phyloP scores from a whole-genome alignment of 768 basidiomycete genomes.

The Agaricus sinodeliciosus region DNA sequence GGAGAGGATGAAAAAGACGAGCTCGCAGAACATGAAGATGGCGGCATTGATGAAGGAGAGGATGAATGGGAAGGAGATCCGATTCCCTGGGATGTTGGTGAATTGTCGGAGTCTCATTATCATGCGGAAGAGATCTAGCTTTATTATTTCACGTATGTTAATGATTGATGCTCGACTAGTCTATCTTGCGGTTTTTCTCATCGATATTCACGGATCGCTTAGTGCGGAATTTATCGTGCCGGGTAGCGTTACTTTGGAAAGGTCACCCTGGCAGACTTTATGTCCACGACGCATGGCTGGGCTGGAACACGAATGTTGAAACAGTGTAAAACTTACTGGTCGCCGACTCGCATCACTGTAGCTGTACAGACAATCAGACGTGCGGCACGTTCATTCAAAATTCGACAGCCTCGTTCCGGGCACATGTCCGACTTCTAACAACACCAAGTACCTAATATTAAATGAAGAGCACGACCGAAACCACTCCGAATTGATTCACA shows the following conservation, averaged over 20 bases:
- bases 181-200: not conserved
- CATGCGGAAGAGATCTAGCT: constrained; percentile 4
- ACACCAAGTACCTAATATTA: constrained; percentile 10
- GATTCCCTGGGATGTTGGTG: constrained; percentile 76
- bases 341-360: not conserved
- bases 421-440: constrained; percentile 5
- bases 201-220: not conserved
- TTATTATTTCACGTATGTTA: not conserved
- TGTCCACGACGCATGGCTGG: not conserved
- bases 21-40: constrained; percentile 8
- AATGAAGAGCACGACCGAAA: constrained; percentile 5
- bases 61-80: constrained; percentile 81
- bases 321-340: not conserved
- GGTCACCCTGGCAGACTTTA: not conserved
- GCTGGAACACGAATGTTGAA: not conserved
- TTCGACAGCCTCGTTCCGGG: constrained; percentile 21
- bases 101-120: constrained; percentile 38
- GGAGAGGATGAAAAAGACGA: constrained; percentile 39
- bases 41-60: constrained; percentile 35
- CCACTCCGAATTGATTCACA: constrained; percentile 6
- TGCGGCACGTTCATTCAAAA: constrained; percentile 2
- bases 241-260: not conserved
- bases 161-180: not conserved
- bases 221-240: not conserved
- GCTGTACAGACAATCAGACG: not conserved